Conservation (phyloP, 2,329 filamentous ascomycete species). For the Ophiocordyceps camponoti-leonardi region DNA sequence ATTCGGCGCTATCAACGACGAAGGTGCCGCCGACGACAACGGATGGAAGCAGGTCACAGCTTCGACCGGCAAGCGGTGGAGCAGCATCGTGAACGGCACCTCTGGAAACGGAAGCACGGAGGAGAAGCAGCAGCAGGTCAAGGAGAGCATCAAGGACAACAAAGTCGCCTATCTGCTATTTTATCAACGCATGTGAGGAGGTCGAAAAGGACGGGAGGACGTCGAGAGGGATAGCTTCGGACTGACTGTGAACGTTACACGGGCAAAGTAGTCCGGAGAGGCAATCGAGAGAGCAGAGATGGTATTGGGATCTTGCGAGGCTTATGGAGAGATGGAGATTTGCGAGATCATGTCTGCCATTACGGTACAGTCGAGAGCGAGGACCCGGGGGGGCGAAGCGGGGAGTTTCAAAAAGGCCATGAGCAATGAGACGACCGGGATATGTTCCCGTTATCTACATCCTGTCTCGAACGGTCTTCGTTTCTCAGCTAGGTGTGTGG, state of each 20-base stretch:
- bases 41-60: conserved; percentile 70
- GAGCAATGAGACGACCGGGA: conserved; percentile 6
- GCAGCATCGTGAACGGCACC: conserved; percentile 47
- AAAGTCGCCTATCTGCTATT: conserved; percentile 96
- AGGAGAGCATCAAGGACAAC: conserved; percentile 66
- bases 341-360: not conserved
- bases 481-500: conserved; percentile 8
- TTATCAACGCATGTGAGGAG: conserved; percentile 56
- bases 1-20: conserved; percentile 53
- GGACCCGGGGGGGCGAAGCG: not conserved
- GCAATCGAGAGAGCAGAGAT: not conserved
- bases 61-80: conserved; percentile 50
- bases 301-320: not conserved
- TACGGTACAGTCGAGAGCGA: not conserved
- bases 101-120: conserved; percentile 35
- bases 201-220: not conserved
- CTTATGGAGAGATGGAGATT: not conserved
- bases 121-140: conserved; percentile 33
- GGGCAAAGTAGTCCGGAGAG: not conserved
- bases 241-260: too few species aligned
- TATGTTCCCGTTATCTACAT: conserved; percentile 6
- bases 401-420: not conserved
- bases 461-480: conserved; percentile 8
- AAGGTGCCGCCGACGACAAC: conserved; percentile 47
- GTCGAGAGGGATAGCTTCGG: too few species aligned